Evolutionary conservation across 352 stramenopile species (phyloP).

Genomic region (Phytopythium litorale): DNA sequence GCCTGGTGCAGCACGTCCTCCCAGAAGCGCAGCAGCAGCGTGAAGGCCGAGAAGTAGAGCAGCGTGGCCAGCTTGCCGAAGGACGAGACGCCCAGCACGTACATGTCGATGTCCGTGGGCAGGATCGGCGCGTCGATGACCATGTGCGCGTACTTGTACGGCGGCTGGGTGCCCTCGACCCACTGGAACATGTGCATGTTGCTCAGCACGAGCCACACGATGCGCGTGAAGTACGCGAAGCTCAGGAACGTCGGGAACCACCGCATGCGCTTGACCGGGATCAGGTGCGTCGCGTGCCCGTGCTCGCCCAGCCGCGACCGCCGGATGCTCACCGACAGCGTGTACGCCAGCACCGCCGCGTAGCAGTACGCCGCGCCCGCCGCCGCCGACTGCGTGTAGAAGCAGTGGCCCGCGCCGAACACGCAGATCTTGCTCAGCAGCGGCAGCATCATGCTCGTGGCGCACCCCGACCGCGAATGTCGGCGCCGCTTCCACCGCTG

Average conservation of each 20-base stretch:
- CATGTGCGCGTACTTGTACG: conserved; percentile 70
- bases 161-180: conserved; percentile 40
- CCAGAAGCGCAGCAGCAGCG: conserved; percentile 76
- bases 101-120: conserved; percentile 77
- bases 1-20: conserved; percentile 67
- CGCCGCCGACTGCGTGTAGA: conserved; percentile 67
- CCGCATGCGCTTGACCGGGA: conserved; percentile 77
- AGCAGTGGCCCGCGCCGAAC: conserved; percentile 71
- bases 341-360: conserved; percentile 59
- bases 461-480: not conserved
- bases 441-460: conserved; percentile 5
- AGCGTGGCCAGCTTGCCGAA: conserved; percentile 75
- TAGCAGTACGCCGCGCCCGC: conserved; percentile 68
- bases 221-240: conserved; percentile 67
- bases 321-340: conserved; percentile 70
- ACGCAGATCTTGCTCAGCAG: conserved; percentile 68
- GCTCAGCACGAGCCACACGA: conserved; percentile 70
- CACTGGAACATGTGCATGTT: conserved; percentile 83
- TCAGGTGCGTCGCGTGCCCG: conserved; percentile 74
- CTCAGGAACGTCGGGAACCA: conserved; percentile 81
- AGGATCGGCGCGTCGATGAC: conserved; percentile 65
- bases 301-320: conserved; percentile 66
- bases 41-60: conserved; percentile 82
- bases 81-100: conserved; percentile 72
- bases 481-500: too few species aligned